Conservation (phyloP, 331 rosid species). For the Rhamnella rubrinervis region DNA sequence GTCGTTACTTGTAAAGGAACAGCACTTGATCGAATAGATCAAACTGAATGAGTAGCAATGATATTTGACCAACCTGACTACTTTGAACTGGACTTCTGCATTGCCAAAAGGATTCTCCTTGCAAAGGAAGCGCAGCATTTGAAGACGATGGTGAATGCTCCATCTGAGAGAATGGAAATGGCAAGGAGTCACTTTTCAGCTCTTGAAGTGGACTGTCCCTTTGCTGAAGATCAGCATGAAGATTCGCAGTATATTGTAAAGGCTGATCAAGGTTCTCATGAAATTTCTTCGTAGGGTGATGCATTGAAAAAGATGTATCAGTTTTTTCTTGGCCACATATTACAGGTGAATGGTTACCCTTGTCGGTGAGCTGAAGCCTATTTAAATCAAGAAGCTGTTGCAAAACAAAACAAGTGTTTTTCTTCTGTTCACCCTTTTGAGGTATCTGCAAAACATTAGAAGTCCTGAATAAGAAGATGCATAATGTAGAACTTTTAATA, state of each 20-base stretch:
- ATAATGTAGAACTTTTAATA: too few species aligned
- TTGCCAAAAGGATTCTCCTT: constrained; percentile 70
- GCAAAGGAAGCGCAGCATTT: constrained; percentile 45
- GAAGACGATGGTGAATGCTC: constrained; percentile 54
- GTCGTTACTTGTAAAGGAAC: background rate
- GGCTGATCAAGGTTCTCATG: constrained; percentile 40
- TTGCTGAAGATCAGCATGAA: constrained; percentile 25
- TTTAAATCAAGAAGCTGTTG: constrained; percentile 74
- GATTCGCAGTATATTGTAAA: constrained; percentile 31
- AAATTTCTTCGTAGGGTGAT: constrained; percentile 30
- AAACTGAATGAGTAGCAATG: constrained; percentile 7
- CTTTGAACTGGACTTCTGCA: constrained; percentile 51
- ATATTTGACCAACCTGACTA: constrained; percentile 60
- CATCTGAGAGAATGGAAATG: constrained; percentile 49
- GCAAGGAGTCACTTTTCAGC: constrained; percentile 43
- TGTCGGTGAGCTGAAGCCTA: constrained; percentile 49
- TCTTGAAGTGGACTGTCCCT: constrained; percentile 30
- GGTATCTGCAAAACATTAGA: constrained; percentile 38
- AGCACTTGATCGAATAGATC: background rate
- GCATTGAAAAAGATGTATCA: constrained; percentile 30
- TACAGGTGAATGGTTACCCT: constrained; percentile 29
- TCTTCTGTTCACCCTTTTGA: constrained; percentile 38
- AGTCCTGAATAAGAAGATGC: background rate
- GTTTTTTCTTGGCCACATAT: constrained; percentile 32
- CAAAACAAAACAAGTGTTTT: constrained; percentile 39